Evolutionary conservation across 169 alveolate genomes (phyloP), one percentile per base, ranked within the genome.

Genomic region (Plasmodium malariae): DNA sequence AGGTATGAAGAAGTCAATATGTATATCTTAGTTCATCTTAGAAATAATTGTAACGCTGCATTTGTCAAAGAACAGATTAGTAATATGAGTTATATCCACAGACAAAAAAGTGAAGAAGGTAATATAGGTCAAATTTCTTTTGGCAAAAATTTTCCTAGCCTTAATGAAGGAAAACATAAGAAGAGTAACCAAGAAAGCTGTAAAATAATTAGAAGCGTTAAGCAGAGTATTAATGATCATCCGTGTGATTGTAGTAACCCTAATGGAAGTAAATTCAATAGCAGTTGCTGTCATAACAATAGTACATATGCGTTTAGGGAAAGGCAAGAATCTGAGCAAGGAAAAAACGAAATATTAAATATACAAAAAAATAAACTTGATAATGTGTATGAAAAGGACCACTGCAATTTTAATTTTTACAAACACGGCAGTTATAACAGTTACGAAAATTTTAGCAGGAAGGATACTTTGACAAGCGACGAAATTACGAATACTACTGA

Each of bases 1-100:
- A 85, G 93, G 36, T 88, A 93, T 43, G 95, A 94, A 36, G 96
- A 94, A 74, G 89, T 94, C 19, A 88, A 86, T 49, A 72, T 92
- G 43, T 94, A 86, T 86, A 48, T 94, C 24, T 69, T 87, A 78
- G 95, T 94, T 26, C 95, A 92, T 65, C 85, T 94, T 17, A 94
- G 86, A 57, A 92, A 94, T 43, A 51, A 87, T 62, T 63, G 74
- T 87, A 76, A 45, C 30, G 45, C 49, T 26, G 88, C 0, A 3
- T 83, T 65, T 65, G 83, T 83, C 32, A 57, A 83, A 71, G 73
- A 83, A 43, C 83, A 68, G 24, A 83, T 83, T 49, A 68, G 32
- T 14, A 83, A 43, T n/a, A 83, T 83, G 91, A 83, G 71, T 54
- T 83, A 83, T 68, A 49, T 49, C 21, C 26, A 83, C 30, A 55